phyloP scores from a whole-genome alignment of 2,329 filamentous ascomycete species.

The Didymella sp. region DNA sequence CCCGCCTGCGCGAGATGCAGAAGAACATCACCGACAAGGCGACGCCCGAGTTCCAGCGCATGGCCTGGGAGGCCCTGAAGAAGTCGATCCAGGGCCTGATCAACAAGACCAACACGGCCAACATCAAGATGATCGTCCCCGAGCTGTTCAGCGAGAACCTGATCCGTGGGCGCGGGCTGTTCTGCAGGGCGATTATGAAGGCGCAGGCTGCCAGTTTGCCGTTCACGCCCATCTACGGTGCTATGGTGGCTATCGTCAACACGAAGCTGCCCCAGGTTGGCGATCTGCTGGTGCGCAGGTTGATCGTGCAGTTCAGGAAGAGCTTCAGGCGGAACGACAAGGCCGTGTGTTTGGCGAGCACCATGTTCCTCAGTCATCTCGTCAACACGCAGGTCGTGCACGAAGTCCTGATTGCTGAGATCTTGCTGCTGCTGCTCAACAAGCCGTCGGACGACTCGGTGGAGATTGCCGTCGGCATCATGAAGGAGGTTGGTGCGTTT shows the following conservation, averaged over 20 bases:
- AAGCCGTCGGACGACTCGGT: constrained; percentile 98
- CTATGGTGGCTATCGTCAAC: constrained; percentile 95
- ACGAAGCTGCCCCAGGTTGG: constrained; percentile 96
- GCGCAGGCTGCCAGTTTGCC: constrained; percentile 94
- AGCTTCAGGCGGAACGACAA: constrained; percentile 97
- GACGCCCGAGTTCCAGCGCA: constrained; percentile 96
- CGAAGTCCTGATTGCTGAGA: constrained; percentile 91
- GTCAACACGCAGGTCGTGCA: constrained; percentile 96
- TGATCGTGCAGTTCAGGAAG: constrained; percentile 93
- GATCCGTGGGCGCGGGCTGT: constrained; percentile 86
- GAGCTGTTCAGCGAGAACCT: constrained; percentile 96
- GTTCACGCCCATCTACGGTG: constrained; percentile 95
- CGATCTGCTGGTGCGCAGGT: constrained; percentile 82
- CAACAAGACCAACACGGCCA: constrained; percentile 98
- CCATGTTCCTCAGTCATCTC: constrained; percentile 92
- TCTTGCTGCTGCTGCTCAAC: constrained; percentile 86
- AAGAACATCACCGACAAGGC: constrained; percentile 96
- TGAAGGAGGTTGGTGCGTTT: constrained; percentile 90
- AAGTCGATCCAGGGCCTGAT: constrained; percentile 98
- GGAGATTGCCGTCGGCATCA: constrained; percentile 94
- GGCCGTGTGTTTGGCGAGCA: constrained; percentile 89
- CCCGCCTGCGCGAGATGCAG: constrained; percentile 86
- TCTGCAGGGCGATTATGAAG: constrained; percentile 98
- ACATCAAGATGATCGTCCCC: constrained; percentile 97
- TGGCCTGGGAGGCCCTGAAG: constrained; percentile 98